Conservation (phyloP, 2,329 filamentous ascomycete genomes). For the Fusarium keratoplasticum region DNA sequence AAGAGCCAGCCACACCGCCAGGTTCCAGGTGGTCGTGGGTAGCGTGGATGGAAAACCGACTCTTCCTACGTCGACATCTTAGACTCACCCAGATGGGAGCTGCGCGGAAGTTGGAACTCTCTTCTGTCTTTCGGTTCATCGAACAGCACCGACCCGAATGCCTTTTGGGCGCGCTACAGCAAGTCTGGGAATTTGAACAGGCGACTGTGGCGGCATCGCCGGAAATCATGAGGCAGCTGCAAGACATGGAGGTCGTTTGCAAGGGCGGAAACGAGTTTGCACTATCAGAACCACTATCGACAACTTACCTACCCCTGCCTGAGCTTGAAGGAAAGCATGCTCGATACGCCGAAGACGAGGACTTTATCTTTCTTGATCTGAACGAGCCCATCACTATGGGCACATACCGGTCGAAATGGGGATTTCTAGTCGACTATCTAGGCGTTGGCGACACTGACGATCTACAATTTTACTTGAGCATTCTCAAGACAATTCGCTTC, state of each 20-base stretch:
- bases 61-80: constrained; percentile 14
- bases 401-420: constrained; percentile 29
- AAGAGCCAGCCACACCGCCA: constrained; percentile 11
- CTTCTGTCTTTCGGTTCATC: constrained; percentile 18
- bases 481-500: constrained; percentile 17
- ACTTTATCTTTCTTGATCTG: constrained; percentile 28
- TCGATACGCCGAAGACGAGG: constrained; percentile 28
- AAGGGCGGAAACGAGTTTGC: constrained; percentile 6
- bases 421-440: constrained; percentile 34
- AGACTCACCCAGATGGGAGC: not conserved
- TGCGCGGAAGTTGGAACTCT: not conserved
- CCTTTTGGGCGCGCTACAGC: constrained; percentile 15
- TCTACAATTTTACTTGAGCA: constrained; percentile 29
- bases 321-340: constrained; percentile 31
- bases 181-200: constrained; percentile 16
- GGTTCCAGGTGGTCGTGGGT: constrained; percentile 16
- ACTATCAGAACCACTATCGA: not conserved
- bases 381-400: constrained; percentile 17
- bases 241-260: constrained; percentile 20
- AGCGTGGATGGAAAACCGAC: constrained; percentile 23
- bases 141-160: constrained; percentile 2
- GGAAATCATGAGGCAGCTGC: constrained; percentile 13
- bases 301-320: constrained; percentile 29
- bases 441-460: constrained; percentile 29
- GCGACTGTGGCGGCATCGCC: not conserved